These are phyloP conservation scores for Macrophomina tecta DNA, from an alignment of 2,329 filamentous ascomycete genomes.

Conservation along the genomic window DNA sequence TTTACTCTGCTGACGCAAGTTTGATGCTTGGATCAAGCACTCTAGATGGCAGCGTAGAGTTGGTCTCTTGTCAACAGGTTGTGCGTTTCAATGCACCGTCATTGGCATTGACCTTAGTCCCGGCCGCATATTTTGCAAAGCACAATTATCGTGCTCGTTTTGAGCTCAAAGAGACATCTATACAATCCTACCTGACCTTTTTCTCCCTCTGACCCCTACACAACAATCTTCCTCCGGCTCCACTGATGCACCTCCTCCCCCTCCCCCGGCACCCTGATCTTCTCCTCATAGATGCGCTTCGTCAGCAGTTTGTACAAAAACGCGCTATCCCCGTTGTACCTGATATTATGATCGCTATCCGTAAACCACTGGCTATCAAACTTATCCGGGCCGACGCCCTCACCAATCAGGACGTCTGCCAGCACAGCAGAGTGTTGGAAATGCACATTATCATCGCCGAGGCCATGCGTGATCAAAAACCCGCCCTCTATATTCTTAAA, in stretches of 20 bases:
- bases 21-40: no score
- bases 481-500: conserved; percentile 68
- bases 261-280: conserved; percentile 48
- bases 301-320: conserved; percentile 70
- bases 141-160: no score
- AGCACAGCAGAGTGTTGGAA: conserved; percentile 70
- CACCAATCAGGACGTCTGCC: conserved; percentile 65
- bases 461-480: conserved; percentile 69
- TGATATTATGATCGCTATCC: conserved; percentile 67
- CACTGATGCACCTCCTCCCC: conserved; percentile 14
- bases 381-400: conserved; percentile 64
- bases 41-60: no score
- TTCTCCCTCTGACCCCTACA: neutral
- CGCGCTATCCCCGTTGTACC: conserved; percentile 60
- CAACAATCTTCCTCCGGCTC: conserved; percentile 10
- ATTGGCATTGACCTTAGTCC: no score
- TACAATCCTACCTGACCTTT: neutral
- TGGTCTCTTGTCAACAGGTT: no score
- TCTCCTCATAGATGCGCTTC: conserved; percentile 66
- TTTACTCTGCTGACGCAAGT: no score
- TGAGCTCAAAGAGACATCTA: neutral
- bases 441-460: conserved; percentile 74
- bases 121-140: no score
- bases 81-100: no score
- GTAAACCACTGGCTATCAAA: conserved; percentile 66